Base-by-base conservation (phyloP, 176 grass and related monocot genomes). In the Aegilops longissima region DNA sequence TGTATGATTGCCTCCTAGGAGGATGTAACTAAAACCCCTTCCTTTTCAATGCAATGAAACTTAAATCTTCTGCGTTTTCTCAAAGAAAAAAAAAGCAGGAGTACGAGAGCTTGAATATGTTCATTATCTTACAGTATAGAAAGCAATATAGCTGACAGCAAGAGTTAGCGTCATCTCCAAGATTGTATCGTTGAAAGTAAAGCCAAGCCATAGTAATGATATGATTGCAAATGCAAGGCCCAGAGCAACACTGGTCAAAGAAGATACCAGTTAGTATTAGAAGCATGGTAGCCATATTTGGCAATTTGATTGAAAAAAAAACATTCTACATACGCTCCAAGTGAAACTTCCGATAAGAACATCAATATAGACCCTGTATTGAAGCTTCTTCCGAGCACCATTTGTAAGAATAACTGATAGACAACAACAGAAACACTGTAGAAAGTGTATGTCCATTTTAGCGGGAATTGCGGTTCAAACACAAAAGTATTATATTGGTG, bases 111-210 rank as follows among this genome's bases (percentile, higher is more conserved):
- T 62, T 51, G 12, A 11, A 54, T 23, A 29, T 9, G 59, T 24
- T 61, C 27, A 17, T 81, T 39, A 84, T 86, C 94, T 97, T 93
- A 98, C 91, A 73, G 91, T 95, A 89, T 91, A 95, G 82, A 93
- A 98, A 76, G 95, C 91, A 88, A 98, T 85, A 78, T 98, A 98
- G 88, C 95, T 98, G 87, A 98, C 93, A 91, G 90, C 93, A 84
- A 98, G 81, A 87, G 95, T 98, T 58, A 95, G 88, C 4, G 93
- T 8, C 82, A 98, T 98, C 78, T 98, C 93, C 87, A 98, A 95
- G 83, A 98, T 90, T 74, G 91, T 92, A 78, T 98, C 95, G 24
- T 98, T 95, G 80, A 93, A 95, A 81, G 95, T 95, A 88, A 92
- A 98, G 68, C 93, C 93, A 77, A 98, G 84, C 95, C 95, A 98